Base-by-base conservation (phyloP, 75 land plant species). In the Pseudotsuga menziesii region DNA sequence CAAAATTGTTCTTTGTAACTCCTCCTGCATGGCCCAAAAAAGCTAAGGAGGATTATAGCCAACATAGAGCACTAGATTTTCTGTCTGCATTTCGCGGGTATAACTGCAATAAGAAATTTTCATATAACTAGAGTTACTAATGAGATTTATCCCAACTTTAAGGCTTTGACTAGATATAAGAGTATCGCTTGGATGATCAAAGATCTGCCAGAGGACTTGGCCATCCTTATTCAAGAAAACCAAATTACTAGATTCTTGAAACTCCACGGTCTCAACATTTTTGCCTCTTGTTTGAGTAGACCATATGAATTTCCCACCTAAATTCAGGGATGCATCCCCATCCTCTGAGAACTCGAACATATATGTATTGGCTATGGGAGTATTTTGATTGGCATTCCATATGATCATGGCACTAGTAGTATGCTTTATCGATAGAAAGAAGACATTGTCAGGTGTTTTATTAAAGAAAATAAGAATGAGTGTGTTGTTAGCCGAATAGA, bases 211-310 rank as follows among this genome's bases (percentile, higher is more conserved):
- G 54, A 89, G 67, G 20, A 67, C 63, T 41, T 61, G 78, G 66
- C 75, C 73, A 29, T 76, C 78, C 26, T 80, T 76, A 66, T 83
- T 63, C 57, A 56, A 57, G 5, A 85, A 78, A 93, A 90, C 86
- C 75, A 93, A 78, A 57, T 93, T 87, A 8, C 95, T 92, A 6
- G 82, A 84, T 29, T 90, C 86, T 57, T 35, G 80, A 75, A 93
- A 56, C 76, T 75, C 76, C 54, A 93, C 76, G 0, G 72, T 59
- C 17, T 80, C 61, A 26, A 79, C 93, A n/a, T 79, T 86, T 71
- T 75, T 80, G 13, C 66, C 74, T 26, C 59, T 72, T 5, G 89
- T 88, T 25, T 80, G 58, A 15, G 86, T 80, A 1, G 87, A 78
- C 90, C 90, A 91, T 56, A 87, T 56, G 3, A 60, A 19, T 3